phyloP scores from a whole-genome alignment of 106 monocot genomes.

The Dendrobium catenatum region DNA sequence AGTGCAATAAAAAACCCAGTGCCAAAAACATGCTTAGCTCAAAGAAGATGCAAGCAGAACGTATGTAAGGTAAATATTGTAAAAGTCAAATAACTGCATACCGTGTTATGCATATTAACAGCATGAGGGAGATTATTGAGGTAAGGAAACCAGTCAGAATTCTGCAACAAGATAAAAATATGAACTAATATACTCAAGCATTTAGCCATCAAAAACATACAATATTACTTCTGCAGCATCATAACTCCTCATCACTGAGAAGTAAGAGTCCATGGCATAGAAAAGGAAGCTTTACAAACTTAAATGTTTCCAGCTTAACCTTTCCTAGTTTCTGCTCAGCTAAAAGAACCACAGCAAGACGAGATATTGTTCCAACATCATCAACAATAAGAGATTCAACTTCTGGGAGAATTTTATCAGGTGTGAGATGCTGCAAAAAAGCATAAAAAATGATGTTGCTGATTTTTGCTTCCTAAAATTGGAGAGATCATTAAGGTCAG shows the following conservation, averaged over 20 bases:
- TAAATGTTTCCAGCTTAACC: slow-evolving; percentile 19
- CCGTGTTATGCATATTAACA: slow-evolving; percentile 78
- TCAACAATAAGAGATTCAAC: slow-evolving; percentile 27
- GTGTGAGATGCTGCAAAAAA: slow-evolving; percentile 55
- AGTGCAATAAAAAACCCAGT: too few relatives aligned
- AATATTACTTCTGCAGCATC: neutral
- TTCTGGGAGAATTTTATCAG: slow-evolving; percentile 34
- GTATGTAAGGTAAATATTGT: neutral
- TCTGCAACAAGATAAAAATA: slow-evolving; percentile 20
- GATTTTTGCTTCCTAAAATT: neutral
- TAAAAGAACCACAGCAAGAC: slow-evolving; percentile 57
- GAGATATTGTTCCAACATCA: slow-evolving; percentile 39
- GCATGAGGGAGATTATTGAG: slow-evolving; percentile 48
- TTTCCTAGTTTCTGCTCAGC: slow-evolving; percentile 54
- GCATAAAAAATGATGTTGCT: neutral
- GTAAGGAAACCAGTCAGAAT: slow-evolving; percentile 78
- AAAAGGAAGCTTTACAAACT: neutral
- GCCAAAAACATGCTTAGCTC: too few relatives aligned
- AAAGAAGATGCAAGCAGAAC: too few relatives aligned
- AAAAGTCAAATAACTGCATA: slow-evolving; percentile 16
- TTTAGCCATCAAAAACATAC: neutral
- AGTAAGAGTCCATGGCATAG: neutral
- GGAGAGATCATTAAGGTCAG: neutral
- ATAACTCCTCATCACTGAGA: neutral
- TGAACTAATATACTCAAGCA: neutral